Conservation (phyloP, 768 basidiomycete genomes). For the Trametes coccinea region DNA sequence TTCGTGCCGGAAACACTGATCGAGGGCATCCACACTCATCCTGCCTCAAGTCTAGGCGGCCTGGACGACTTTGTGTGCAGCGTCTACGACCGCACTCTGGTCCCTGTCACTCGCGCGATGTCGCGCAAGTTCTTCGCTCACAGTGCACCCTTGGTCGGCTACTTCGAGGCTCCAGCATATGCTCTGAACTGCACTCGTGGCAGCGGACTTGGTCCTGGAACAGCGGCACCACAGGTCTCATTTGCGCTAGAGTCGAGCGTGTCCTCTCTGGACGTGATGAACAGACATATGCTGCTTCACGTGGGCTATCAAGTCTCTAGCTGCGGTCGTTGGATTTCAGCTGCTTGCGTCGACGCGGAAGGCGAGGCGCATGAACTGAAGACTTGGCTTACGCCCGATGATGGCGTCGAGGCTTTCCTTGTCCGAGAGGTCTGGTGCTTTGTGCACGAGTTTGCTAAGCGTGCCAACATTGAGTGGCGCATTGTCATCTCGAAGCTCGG, state of each 20-base stretch:
- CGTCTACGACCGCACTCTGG: conserved; percentile 70
- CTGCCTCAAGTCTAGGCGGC: conserved; percentile 42
- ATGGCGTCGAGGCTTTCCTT: conserved; percentile 45
- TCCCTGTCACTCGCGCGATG: conserved; percentile 60
- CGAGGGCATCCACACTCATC: conserved; percentile 46
- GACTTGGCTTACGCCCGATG: conserved; percentile 59
- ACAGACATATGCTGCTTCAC: conserved; percentile 67
- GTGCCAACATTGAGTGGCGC: conserved; percentile 78
- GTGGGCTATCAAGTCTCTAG: conserved; percentile 68
- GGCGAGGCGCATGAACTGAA: conserved; percentile 73
- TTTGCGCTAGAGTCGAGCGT: conserved; percentile 42
- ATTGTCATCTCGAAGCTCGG: conserved; percentile 74
- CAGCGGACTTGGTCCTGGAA: conserved; percentile 30
- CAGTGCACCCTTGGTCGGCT: conserved; percentile 42
- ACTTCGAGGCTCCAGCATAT: conserved; percentile 67
- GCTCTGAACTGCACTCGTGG: conserved; percentile 38
- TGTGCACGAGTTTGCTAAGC: conserved; percentile 56
- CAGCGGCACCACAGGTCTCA: conserved; percentile 29
- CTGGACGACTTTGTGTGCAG: conserved; percentile 57
- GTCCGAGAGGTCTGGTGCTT: conserved; percentile 73
- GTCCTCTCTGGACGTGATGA: conserved; percentile 49
- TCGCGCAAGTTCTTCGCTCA: conserved; percentile 50
- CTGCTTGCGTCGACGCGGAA: conserved; percentile 73
- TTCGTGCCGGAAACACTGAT: conserved; percentile 70
- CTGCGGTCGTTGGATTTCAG: conserved; percentile 76